Conservation (phyloP, 768 basidiomycete genomes). For the Serendipita vermifera region DNA sequence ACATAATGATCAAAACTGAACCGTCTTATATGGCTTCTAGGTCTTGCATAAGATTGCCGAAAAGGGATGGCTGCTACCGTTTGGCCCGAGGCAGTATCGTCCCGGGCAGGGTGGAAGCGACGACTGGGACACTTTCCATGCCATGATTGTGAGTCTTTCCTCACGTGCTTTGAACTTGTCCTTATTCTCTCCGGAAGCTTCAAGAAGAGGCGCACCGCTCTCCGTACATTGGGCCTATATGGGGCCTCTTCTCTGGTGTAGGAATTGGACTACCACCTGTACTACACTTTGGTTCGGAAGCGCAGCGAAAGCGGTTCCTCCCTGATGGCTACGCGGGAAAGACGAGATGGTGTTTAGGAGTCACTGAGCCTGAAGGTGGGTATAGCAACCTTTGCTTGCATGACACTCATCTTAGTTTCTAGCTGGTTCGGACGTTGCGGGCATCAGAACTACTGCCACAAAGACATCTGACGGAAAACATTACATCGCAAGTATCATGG, state of each 20-base stretch:
- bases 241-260: conserved; percentile 12
- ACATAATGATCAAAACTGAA: neutral
- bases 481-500: conserved; percentile 6
- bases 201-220: conserved; percentile 12
- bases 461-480: neutral
- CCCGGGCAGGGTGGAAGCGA: conserved; percentile 6
- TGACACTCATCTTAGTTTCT: neutral
- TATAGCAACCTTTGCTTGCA: too few species aligned
- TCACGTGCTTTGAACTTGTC: neutral
- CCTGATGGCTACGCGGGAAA: conserved; percentile 10
- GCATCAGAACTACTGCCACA: conserved; percentile 12
- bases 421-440: conserved; percentile 16
- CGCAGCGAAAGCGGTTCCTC: conserved; percentile 11
- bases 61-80: conserved; percentile 10
- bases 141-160: conserved; percentile 12
- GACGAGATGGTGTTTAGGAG: conserved; percentile 14
- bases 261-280: conserved; percentile 13
- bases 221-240: conserved; percentile 10
- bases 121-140: conserved; percentile 15
- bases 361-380: conserved; percentile 16
- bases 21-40: neutral
- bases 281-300: conserved; percentile 14
- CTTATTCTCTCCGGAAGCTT: neutral
- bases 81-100: conserved; percentile 12
- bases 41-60: conserved; percentile 10